Evolutionary conservation across 2,329 filamentous ascomycete genomes (phyloP).

Genomic region (Penicillium sp.): DNA sequence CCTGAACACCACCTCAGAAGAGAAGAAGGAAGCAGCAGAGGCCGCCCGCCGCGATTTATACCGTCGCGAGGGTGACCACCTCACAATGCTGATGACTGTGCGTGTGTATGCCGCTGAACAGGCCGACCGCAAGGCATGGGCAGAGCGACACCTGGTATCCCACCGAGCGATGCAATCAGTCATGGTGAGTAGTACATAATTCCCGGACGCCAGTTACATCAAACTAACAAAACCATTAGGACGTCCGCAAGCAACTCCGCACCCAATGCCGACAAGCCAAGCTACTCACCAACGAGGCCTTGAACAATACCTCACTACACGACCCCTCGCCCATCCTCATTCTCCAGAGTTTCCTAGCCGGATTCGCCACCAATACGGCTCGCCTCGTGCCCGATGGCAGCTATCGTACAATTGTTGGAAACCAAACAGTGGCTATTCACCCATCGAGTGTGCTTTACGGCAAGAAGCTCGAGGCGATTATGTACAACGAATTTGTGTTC

Average conservation of each 20-base stretch:
- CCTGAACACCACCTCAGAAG: conserved; percentile 58
- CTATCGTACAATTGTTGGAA: conserved; percentile 61
- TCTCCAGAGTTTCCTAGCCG: conserved; percentile 58
- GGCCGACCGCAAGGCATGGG: conserved; percentile 61
- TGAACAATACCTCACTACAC: conserved; percentile 18
- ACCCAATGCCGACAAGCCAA: conserved; percentile 55
- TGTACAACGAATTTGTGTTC: conserved; percentile 67
- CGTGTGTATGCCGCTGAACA: conserved; percentile 60
- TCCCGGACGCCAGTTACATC: not conserved
- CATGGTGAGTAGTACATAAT: conserved; percentile 46
- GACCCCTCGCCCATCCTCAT: conserved; percentile 51
- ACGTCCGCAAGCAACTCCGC: conserved; percentile 62
- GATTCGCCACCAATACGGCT: conserved; percentile 62
- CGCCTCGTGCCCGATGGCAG: conserved; percentile 60
- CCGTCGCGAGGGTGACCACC: conserved; percentile 62
- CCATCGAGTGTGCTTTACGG: conserved; percentile 62
- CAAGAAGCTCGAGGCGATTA: conserved; percentile 60
- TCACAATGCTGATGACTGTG: conserved; percentile 62
- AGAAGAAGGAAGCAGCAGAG: conserved; percentile 60
- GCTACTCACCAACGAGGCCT: conserved; percentile 34
- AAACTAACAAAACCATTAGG: conserved; percentile 34
- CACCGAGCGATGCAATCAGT: conserved; percentile 66
- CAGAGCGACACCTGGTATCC: conserved; percentile 58
- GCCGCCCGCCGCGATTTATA: conserved; percentile 57
- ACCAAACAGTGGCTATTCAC: conserved; percentile 63